Conservation (phyloP, 768 basidiomycete genomes). For the Trametes villosa region DNA sequence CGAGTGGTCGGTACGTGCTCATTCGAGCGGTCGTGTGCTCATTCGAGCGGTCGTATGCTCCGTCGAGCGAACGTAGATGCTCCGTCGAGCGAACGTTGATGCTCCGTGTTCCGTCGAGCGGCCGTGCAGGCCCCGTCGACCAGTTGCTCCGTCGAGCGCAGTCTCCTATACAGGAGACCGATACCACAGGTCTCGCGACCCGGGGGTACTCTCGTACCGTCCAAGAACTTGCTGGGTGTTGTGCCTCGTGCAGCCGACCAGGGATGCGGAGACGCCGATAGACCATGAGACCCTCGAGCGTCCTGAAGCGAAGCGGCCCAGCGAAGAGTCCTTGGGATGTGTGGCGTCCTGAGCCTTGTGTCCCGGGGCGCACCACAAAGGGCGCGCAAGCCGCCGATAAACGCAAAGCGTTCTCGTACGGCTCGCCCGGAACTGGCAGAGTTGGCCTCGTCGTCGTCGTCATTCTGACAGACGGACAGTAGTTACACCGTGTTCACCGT, state of each 20-base stretch:
- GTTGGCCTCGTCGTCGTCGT: conserved; percentile 6
- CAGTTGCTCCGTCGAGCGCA: not conserved
- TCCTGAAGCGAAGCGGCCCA: conserved; percentile 21
- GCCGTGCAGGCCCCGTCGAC: not conserved
- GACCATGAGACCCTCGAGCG: conserved; percentile 16
- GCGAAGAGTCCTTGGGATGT: conserved; percentile 4
- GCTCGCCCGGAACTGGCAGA: conserved; percentile 8
- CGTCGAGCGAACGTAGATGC: no score
- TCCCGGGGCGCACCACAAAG: conserved; percentile 9
- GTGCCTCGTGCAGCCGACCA: conserved; percentile 15
- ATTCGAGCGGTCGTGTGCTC: not conserved
- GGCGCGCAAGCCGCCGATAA: conserved; percentile 20
- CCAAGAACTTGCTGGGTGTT: conserved; percentile 6
- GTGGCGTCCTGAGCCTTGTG: conserved; percentile 13
- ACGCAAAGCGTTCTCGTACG: conserved; percentile 22
- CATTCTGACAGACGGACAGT: not conserved
- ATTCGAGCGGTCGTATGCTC: not conserved
- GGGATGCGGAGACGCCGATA: conserved; percentile 17
- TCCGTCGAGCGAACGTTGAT: no score
- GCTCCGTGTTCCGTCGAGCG: not conserved
- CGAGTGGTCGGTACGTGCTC: not conserved
- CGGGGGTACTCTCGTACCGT: not conserved
- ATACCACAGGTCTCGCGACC: not conserved
- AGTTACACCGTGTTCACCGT: not conserved
- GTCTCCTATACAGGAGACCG: no score